Conservation (phyloP, 176 grass and related monocot genomes). For the Elaeis guineensis region DNA sequence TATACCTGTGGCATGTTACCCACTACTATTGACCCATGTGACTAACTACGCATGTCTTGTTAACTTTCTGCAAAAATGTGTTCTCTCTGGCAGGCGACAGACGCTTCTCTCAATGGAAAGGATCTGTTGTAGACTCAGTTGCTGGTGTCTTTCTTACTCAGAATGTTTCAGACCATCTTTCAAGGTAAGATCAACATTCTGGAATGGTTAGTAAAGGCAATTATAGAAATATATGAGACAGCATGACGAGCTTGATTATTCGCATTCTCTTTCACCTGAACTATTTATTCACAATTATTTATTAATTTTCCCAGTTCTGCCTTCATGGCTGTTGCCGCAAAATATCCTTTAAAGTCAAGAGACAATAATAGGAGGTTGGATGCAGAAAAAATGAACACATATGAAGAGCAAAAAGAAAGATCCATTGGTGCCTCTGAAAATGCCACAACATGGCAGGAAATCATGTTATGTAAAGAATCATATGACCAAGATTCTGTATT, state of each 20-base stretch:
- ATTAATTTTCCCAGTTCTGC: conserved; percentile 51
- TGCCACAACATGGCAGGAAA: conserved; percentile 40
- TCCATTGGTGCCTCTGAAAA: conserved; percentile 34
- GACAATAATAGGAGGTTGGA: conserved; percentile 16
- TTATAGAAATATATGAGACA: too few species aligned
- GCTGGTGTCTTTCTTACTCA: conserved; percentile 42
- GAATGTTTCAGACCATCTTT: conserved; percentile 41
- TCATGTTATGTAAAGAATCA: conserved; percentile 50
- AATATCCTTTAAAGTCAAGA: conserved; percentile 42
- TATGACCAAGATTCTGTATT: conserved; percentile 28
- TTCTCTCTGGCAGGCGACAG: conserved; percentile 18
- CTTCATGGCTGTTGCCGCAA: conserved; percentile 72
- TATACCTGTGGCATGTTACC: too few species aligned
- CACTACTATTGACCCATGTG: too few species aligned
- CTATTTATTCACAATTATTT: neutral
- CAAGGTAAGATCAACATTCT: conserved; percentile 21
- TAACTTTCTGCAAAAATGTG: too few species aligned
- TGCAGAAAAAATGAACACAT: conserved; percentile 18
- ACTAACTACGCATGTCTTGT: too few species aligned
- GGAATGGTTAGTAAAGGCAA: too few species aligned
- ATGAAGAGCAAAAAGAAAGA: conserved; percentile 28
- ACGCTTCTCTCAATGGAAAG: conserved; percentile 36
- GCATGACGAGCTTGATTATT: too few species aligned
- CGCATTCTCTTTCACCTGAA: too few species aligned
- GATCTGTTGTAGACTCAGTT: conserved; percentile 40